Conservation (phyloP, 2,329 filamentous ascomycete genomes). For the Aspergillus japonicus region DNA sequence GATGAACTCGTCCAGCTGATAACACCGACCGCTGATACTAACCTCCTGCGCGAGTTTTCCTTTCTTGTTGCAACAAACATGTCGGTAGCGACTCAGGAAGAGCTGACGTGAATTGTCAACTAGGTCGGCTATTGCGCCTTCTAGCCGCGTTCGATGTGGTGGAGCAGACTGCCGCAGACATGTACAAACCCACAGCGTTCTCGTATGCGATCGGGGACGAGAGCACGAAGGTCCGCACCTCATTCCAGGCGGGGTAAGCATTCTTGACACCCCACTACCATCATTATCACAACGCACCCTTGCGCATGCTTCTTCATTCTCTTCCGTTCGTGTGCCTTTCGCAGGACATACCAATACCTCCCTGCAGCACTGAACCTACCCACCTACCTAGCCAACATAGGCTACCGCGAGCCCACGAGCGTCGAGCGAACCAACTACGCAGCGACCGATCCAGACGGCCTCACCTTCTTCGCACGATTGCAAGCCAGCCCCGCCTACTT, state of each 20-base stretch:
- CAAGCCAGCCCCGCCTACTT: conserved; percentile 29
- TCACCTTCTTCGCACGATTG: conserved; percentile 37
- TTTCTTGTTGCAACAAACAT: no score
- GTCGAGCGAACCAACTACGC: conserved; percentile 27
- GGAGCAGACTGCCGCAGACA: conserved; percentile 31
- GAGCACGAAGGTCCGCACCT: conserved; percentile 29
- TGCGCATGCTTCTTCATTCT: background rate
- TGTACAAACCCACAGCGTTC: conserved; percentile 33
- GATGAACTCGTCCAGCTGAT: conserved; percentile 29
- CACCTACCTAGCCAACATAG: conserved; percentile 32
- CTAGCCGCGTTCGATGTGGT: conserved; percentile 33
- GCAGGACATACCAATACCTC: conserved; percentile 33
- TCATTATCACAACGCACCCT: background rate
- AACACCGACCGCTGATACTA: conserved; percentile 24
- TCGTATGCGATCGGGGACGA: conserved; percentile 33
- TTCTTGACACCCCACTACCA: background rate
- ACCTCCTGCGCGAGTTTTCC: conserved; percentile 27
- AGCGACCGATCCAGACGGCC: conserved; percentile 18
- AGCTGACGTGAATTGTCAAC: background rate
- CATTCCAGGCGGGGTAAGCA: conserved; percentile 31
- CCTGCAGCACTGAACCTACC: conserved; percentile 32
- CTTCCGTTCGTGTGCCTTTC: background rate
- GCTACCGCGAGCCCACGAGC: conserved; percentile 34
- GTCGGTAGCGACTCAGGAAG: no score
- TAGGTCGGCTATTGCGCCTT: conserved; percentile 31